Conservation (phyloP, 1,284 basidiomycete species). For the Pseudozyma thailandica region DNA sequence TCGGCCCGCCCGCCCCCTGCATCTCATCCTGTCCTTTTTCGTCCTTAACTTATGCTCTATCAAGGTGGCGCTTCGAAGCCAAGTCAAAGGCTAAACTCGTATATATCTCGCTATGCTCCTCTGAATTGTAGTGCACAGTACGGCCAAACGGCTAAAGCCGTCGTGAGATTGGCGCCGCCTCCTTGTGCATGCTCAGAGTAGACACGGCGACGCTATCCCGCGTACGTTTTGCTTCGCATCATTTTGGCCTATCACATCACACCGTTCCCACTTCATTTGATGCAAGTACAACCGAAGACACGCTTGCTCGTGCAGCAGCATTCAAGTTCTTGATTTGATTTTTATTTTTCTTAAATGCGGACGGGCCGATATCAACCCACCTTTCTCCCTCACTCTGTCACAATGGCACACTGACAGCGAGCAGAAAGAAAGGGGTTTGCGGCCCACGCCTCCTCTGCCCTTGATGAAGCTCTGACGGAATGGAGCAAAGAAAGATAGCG, state of each 20-base stretch:
- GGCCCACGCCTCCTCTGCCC: neutral
- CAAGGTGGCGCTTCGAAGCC: too few species aligned
- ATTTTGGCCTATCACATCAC: conserved; percentile 28
- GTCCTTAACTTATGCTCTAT: too few species aligned
- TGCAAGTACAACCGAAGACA: too few species aligned
- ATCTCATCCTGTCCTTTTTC: too few species aligned
- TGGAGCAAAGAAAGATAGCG: conserved; percentile 15
- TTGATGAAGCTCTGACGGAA: neutral
- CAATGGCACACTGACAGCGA: neutral
- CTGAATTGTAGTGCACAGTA: too few species aligned
- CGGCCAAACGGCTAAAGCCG: too few species aligned
- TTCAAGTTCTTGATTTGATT: too few species aligned
- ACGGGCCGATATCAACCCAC: conserved; percentile 31
- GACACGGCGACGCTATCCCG: conserved; percentile 26
- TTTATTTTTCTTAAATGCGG: too few species aligned
- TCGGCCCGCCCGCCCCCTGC: conserved; percentile 2
- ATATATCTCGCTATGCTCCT: too few species aligned
- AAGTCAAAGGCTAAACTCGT: too few species aligned
- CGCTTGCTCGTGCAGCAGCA: too few species aligned
- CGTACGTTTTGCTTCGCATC: neutral
- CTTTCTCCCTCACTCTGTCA: neutral
- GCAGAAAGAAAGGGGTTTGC: conserved; percentile 8
- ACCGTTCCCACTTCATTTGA: conserved; percentile 1
- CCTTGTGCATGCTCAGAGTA: too few species aligned
- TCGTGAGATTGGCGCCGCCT: conserved; percentile 6